Evolutionary conservation across 202 grass and related monocot genomes (phyloP), one percentile per base, ranked within the genome.

Genomic region (Schoenoplectus triqueter): DNA sequence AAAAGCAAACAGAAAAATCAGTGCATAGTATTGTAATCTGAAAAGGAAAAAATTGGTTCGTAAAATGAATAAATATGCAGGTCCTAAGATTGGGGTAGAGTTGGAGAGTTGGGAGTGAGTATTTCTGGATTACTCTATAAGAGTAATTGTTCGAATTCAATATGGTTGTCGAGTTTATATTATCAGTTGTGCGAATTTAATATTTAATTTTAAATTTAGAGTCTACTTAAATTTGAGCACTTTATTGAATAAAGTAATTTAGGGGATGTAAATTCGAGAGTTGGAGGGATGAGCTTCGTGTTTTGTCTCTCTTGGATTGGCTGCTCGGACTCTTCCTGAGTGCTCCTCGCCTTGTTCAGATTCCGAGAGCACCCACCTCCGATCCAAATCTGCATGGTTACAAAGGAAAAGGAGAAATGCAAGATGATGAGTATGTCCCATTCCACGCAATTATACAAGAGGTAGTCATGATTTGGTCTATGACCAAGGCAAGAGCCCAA

Each of bases 251-350:
- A 31, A 31, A 31, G 31, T 31, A 31, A 31, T 31, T 31, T 31
- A 31, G 31, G 31, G 31, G 31, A 31, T 31, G 31, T 31, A 31
- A 31, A 31, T 31, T 31, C 31, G 31, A 31, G 31, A 31, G 31
- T 31, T 31, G 15, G 59, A 49, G 20, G 20, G 79, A 42, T 55
- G 6, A 78, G 59, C 54, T 31, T 50, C 14, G 42, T 67, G 69
- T 68, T 84, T 84, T 84, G 80, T 84, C 86, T 87, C 86, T 77
- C 86, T 83, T 83, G 79, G 79, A 83, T 72, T 82, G 66, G 44
- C 50, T 65, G 31, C 54, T 78, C 51, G 21, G 31, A 60, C 54
- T 79, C 75, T 79, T 79, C 75, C 73, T 77, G 22, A 31, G 31
- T 31, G 21, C 54, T 21, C 15, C 1, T 41, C 15, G 42, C 2